A percentile compares a stretch with the other conserved stretches of the same genome.
Conservation (phyloP, 108 stramenopile species). For the Nitzschia sp. region DNA sequence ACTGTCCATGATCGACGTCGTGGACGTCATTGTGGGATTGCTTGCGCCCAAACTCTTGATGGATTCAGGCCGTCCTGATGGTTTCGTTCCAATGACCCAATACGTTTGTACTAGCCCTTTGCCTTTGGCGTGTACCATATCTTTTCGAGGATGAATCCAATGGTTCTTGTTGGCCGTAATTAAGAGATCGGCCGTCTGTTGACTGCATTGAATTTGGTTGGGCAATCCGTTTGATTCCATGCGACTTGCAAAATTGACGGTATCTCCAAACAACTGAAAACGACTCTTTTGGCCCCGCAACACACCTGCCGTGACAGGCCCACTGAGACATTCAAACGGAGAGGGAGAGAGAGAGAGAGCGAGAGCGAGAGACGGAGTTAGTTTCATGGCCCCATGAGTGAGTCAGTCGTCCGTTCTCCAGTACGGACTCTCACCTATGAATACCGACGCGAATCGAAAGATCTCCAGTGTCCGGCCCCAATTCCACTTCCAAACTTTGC, state of each 20-base stretch:
- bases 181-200: conserved; percentile 21
- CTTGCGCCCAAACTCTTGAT: not conserved
- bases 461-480: conserved; percentile 27
- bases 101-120: conserved; percentile 50
- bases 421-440: no score
- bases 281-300: conserved; percentile 40
- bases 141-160: conserved; percentile 12
- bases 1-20: not conserved
- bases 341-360: not conserved
- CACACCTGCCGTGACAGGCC: conserved; percentile 52
- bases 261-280: conserved; percentile 22
- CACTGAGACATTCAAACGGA: not conserved
- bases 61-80: not conserved
- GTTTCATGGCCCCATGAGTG: not conserved
- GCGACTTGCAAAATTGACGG: conserved; percentile 12
- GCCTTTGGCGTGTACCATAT: conserved; percentile 20
- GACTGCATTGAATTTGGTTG: conserved; percentile 6
- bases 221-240: conserved; percentile 24
- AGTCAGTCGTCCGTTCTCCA: no score
- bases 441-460: conserved; percentile 22
- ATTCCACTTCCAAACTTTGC: conserved; percentile 5
- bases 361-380: not conserved
- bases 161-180: conserved; percentile 11
- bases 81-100: conserved; percentile 25
- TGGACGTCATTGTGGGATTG: not conserved